Percentiles rank a stretch among this genome's conserved stretches.
phyloP scores from a whole-genome alignment of 2,329 filamentous ascomycete genomes.

The Penicillium polonicum region DNA sequence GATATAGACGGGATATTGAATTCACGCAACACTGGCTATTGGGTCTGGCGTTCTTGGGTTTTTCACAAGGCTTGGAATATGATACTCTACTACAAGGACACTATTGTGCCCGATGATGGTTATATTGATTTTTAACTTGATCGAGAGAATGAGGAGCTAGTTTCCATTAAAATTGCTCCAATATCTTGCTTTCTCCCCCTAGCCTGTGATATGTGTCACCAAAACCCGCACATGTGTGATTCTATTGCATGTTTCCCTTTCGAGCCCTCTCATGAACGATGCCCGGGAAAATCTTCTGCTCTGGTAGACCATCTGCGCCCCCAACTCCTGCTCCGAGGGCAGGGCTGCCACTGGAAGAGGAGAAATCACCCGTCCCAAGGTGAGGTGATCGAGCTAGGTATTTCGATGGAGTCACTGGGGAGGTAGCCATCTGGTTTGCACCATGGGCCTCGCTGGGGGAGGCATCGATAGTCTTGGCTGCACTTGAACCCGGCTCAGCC shows the following conservation, averaged over 20 bases:
- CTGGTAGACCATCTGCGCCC: constrained; percentile 24
- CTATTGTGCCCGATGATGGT: neutral
- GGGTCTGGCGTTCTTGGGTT: neutral
- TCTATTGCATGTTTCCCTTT: constrained; percentile 24
- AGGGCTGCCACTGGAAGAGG: constrained; percentile 2
- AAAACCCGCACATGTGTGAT: neutral
- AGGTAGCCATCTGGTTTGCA: neutral
- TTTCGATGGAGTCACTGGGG: constrained; percentile 2
- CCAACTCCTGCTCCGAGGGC: constrained; percentile 8
- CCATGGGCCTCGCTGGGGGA: neutral
- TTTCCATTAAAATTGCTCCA: neutral
- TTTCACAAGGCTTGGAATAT: neutral
- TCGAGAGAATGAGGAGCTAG: neutral
- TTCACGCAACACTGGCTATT: neutral
- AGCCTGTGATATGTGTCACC: neutral
- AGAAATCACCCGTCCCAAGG: constrained; percentile 11
- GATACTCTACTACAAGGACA: neutral
- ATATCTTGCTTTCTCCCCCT: neutral
- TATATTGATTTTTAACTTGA: neutral
- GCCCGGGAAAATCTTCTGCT: constrained; percentile 45
- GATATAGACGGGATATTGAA: neutral
- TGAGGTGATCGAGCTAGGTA: constrained; percentile 6
- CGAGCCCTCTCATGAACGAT: constrained; percentile 42
- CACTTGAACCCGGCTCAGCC: neutral
- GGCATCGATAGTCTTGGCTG: neutral